These are phyloP conservation scores for Gnomoniopsis sp. DNA, from an alignment of 2,329 filamentous ascomycete genomes.

Conservation along the genomic window DNA sequence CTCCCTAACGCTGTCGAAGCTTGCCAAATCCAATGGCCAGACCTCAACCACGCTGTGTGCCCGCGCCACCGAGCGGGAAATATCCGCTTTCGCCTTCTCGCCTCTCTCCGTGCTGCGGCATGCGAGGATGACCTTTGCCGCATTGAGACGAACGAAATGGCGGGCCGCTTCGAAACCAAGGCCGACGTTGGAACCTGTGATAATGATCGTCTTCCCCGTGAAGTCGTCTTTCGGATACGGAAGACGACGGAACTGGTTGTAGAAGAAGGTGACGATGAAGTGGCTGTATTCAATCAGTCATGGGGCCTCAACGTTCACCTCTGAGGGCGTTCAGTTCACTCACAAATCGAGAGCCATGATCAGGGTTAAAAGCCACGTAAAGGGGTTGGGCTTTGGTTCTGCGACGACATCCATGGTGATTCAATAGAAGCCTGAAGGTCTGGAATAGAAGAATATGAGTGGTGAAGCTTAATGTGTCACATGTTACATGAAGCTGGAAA, in stretches of 20 bases:
- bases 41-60: constrained; percentile 36
- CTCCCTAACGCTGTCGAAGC: constrained; percentile 40
- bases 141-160: constrained; percentile 34
- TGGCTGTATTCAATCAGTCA: neutral
- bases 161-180: constrained; percentile 36
- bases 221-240: constrained; percentile 11
- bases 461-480: too few relatives aligned
- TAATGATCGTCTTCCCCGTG: constrained; percentile 29
- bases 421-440: neutral
- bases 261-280: constrained; percentile 12
- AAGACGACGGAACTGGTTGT: constrained; percentile 12
- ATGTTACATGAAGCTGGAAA: too few relatives aligned
- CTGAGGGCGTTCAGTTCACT: neutral
- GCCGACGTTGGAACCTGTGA: constrained; percentile 39
- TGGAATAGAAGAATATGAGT: neutral
- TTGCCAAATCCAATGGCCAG: constrained; percentile 47
- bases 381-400: neutral
- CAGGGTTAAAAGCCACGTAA: constrained; percentile 8
- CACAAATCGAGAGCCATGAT: constrained; percentile 12
- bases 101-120: constrained; percentile 34
- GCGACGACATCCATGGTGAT: constrained; percentile 3
- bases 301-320: neutral
- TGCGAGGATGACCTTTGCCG: constrained; percentile 35
- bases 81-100: constrained; percentile 34
- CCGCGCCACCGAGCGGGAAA: constrained; percentile 27